Percentiles rank a stretch among this genome's conserved stretches.
phyloP scores from a whole-genome alignment of 2,329 filamentous ascomycete genomes.

The Ceratocystis harringtonii region DNA sequence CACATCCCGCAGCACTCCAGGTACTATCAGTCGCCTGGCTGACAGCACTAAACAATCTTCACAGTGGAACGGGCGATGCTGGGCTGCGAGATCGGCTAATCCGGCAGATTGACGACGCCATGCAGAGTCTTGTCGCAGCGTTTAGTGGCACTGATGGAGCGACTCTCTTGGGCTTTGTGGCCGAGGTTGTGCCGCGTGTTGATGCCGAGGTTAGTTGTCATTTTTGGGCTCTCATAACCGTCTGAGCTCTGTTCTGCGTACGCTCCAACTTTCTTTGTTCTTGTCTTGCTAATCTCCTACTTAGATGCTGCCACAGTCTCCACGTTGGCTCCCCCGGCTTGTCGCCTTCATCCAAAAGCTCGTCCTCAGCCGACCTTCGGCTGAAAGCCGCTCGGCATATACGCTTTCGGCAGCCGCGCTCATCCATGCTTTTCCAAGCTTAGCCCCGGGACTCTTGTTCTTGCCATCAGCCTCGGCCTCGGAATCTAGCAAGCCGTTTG shows the following conservation, averaged over 20 bases:
- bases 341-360: conserved; percentile 37
- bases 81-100: conserved; percentile 20
- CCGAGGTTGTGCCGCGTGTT: conserved; percentile 35
- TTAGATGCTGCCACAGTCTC: conserved; percentile 34
- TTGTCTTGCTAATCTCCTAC: conserved; percentile 14
- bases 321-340: conserved; percentile 38
- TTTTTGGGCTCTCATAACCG: background rate
- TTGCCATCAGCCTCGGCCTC: conserved; percentile 23
- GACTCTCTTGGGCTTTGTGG: conserved; percentile 43
- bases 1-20: conserved; percentile 38
- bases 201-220: conserved; percentile 30
- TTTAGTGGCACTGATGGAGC: conserved; percentile 46
- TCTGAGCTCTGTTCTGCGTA: background rate
- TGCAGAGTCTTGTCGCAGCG: conserved; percentile 35
- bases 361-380: conserved; percentile 39
- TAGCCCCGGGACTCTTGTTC: conserved; percentile 38
- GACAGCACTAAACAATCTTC: conserved; percentile 27
- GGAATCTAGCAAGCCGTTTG: conserved; percentile 36
- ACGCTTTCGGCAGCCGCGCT: conserved; percentile 43
- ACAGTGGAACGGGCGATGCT: background rate
- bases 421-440: conserved; percentile 38
- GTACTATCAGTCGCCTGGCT: conserved; percentile 44
- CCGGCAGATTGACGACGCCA: conserved; percentile 31
- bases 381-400: conserved; percentile 41
- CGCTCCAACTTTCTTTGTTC: background rate